Percentiles rank a stretch among this genome's conserved stretches.
Conservation (phyloP, 1,284 basidiomycete genomes). For the Mycosarcoma mackinlayi region DNA sequence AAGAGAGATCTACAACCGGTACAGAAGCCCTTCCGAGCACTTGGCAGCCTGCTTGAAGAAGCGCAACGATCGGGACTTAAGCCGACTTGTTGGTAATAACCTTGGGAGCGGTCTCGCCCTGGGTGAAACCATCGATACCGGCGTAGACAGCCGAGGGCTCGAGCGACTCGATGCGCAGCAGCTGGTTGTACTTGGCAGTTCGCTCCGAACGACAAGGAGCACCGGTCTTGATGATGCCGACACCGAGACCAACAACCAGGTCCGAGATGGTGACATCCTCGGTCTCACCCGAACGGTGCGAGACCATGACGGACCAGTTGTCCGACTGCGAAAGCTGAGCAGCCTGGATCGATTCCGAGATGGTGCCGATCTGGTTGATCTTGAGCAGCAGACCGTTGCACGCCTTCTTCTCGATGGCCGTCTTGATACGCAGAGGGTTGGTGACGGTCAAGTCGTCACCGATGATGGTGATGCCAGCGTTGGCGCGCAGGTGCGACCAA, state of each 20-base stretch:
- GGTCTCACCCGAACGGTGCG: constrained; percentile 92
- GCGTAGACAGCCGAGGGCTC: constrained; percentile 63
- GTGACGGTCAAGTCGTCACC: constrained; percentile 99
- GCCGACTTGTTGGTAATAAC: constrained; percentile 57
- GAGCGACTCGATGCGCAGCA: constrained; percentile 64
- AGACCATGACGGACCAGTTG: constrained; percentile 99
- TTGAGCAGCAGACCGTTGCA: constrained; percentile 99
- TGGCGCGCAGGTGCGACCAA: constrained; percentile 85
- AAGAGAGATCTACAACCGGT: background rate
- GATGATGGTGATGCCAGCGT: constrained; percentile 78
- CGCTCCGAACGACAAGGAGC: constrained; percentile 92
- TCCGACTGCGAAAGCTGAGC: constrained; percentile 96
- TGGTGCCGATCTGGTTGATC: constrained; percentile 94
- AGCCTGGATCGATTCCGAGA: constrained; percentile 97
- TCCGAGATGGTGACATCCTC: constrained; percentile 84
- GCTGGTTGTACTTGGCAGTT: constrained; percentile 75
- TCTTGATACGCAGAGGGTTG: constrained; percentile 97
- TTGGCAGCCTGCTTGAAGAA: too few species aligned
- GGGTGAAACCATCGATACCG: constrained; percentile 64
- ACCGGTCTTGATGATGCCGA: constrained; percentile 98
- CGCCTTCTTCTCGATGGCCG: constrained; percentile 98
- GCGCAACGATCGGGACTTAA: constrained; percentile 3
- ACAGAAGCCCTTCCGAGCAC: too few species aligned
- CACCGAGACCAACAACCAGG: constrained; percentile 91
- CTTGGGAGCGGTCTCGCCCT: constrained; percentile 59